These are phyloP conservation scores for Hypomontagnella monticulosa DNA, from an alignment of 495 filamentous ascomycete species.

Conservation along the genomic window DNA sequence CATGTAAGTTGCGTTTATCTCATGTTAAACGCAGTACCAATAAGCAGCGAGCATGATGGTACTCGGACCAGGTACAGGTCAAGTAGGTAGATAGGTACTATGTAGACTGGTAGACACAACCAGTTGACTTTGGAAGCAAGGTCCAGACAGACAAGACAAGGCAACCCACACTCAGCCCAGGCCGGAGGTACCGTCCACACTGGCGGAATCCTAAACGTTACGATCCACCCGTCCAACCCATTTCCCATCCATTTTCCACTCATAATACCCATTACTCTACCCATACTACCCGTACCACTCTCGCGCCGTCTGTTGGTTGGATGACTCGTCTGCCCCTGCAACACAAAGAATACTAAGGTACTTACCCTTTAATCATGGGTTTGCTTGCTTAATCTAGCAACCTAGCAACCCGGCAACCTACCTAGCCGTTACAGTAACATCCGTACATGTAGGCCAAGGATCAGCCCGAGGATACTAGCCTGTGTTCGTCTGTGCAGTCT, in stretches of 20 bases:
- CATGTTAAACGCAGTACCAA: constrained; percentile 34
- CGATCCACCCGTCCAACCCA: background rate
- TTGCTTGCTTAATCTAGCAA: background rate
- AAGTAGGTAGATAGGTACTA: no score
- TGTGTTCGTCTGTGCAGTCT: no score
- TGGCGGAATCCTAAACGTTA: constrained; percentile 32
- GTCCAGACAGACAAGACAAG: no score
- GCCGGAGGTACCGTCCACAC: constrained; percentile 24
- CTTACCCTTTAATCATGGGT: constrained; percentile 8
- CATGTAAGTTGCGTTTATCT: constrained; percentile 30
- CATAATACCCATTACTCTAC: background rate
- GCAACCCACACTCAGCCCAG: background rate
- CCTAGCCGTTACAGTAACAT: background rate
- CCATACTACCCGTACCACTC: constrained; percentile 11
- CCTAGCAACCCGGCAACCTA: no score
- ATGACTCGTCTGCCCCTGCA: constrained; percentile 27
- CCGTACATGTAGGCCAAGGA: constrained; percentile 1
- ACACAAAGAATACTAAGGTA: constrained; percentile 3
- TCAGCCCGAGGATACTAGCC: constrained; percentile 4
- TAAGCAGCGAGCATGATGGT: constrained; percentile 2
- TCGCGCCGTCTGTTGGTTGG: constrained; percentile 27
- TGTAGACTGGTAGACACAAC: no score
- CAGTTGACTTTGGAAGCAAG: no score
- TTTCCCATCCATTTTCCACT: constrained; percentile 9
- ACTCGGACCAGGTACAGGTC: no score